Percentiles rank a stretch among this genome's conserved stretches.
phyloP scores from a whole-genome alignment of 208 protist species.

The Wallacemonas sp. region DNA sequence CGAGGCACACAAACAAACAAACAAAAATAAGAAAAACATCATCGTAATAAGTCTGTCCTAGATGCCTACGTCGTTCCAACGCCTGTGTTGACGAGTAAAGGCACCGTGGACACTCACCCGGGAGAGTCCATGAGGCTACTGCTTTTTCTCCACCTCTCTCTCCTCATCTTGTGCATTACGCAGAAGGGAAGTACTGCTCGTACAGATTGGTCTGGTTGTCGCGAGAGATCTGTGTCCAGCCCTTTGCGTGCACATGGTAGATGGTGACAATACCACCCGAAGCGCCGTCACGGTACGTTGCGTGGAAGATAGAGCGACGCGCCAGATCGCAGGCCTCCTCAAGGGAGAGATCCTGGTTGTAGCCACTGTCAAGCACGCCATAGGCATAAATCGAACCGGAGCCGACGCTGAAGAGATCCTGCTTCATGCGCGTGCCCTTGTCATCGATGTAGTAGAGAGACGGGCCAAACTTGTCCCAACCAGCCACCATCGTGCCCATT shows the following conservation, averaged over 20 bases:
- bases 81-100: no score
- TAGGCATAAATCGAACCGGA: slow-evolving; percentile 99
- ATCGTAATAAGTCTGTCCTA: no score
- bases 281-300: slow-evolving; percentile 98
- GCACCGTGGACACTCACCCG: no score
- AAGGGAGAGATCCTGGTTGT: slow-evolving; percentile 91
- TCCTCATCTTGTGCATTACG: background rate
- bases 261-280: slow-evolving; percentile 98
- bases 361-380: slow-evolving; percentile 97
- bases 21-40: no score
- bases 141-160: background rate
- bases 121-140: no score
- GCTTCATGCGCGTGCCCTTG: slow-evolving; percentile 98
- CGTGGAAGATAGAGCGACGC: slow-evolving; percentile 98
- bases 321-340: slow-evolving; percentile 98
- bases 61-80: no score
- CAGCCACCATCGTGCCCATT: slow-evolving; percentile 98
- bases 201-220: slow-evolving; percentile 92
- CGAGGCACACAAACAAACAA: no score
- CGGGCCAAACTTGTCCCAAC: slow-evolving; percentile 97
- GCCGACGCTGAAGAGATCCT: slow-evolving; percentile 98
- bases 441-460: slow-evolving; percentile 99
- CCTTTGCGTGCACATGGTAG: slow-evolving; percentile 94
- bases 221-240: slow-evolving; percentile 95
- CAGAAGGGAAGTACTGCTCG: slow-evolving; percentile 61